Conservation (phyloP, 805 yeast genomes). For the Starmera quercuum region DNA sequence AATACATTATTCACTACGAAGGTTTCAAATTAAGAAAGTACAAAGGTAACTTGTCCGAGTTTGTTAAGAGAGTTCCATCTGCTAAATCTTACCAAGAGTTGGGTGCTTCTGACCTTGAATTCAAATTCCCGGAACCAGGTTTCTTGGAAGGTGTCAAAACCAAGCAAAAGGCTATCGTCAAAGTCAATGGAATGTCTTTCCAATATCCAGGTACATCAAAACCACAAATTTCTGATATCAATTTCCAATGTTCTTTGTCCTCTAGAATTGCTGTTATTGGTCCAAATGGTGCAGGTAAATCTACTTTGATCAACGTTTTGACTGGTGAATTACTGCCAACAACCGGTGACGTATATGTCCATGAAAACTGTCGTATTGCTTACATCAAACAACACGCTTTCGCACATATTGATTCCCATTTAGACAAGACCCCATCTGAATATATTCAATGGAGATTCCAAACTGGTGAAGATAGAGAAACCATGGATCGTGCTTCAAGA, state of each 20-base stretch:
- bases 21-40: slow-evolving; percentile 99
- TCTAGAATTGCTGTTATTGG: slow-evolving; percentile 99
- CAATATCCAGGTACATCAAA: slow-evolving; percentile 98
- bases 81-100: slow-evolving; percentile 98
- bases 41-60: slow-evolving; percentile 99
- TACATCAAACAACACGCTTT: slow-evolving; percentile 99
- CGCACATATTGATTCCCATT: slow-evolving; percentile 97
- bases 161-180: slow-evolving; percentile 99
- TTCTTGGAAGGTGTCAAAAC: slow-evolving; percentile 99
- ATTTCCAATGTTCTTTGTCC: slow-evolving; percentile 98
- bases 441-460: slow-evolving; percentile 99
- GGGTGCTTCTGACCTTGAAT: slow-evolving; percentile 96
- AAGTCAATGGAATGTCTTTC: slow-evolving; percentile 95
- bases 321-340: slow-evolving; percentile 99
- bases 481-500: slow-evolving; percentile 99
- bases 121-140: slow-evolving; percentile 99
- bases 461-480: slow-evolving; percentile 99
- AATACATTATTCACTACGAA: slow-evolving; percentile 99
- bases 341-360: slow-evolving; percentile 96
- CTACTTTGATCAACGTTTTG: slow-evolving; percentile 96
- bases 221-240: slow-evolving; percentile 87
- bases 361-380: slow-evolving; percentile 99
- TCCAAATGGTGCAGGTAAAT: slow-evolving; percentile 99
- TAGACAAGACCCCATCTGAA: slow-evolving; percentile 99
- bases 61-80: slow-evolving; percentile 97